phyloP scores from a whole-genome alignment of 441 rosid genomes.

The Kokia cookei region DNA sequence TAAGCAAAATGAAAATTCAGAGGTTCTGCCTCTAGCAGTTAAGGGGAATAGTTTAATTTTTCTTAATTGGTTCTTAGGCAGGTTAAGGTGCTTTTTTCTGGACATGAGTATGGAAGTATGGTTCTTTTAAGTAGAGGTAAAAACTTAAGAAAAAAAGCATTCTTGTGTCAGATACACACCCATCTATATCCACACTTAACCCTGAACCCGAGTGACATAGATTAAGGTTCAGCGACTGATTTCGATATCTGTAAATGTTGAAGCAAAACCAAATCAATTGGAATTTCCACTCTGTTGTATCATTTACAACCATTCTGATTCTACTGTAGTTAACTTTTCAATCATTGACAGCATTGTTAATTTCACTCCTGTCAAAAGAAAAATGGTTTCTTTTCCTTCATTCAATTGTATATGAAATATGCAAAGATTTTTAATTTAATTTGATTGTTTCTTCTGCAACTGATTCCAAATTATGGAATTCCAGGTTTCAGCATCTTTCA shows the following conservation, averaged over 20 bases:
- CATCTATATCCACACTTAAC: background rate
- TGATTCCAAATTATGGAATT: background rate
- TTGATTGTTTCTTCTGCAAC: background rate
- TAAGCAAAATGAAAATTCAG: too few relatives aligned
- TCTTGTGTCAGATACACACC: background rate
- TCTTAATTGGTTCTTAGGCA: background rate
- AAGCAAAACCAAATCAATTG: background rate
- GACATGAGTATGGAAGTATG: too few relatives aligned
- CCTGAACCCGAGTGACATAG: background rate
- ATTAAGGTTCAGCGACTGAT: background rate
- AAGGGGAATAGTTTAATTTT: background rate
- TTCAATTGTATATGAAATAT: background rate
- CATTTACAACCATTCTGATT: background rate
- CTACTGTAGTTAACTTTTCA: background rate
- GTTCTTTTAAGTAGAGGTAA: too few relatives aligned
- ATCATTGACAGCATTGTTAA: background rate
- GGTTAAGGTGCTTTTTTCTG: background rate
- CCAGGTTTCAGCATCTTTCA: constrained; percentile 26
- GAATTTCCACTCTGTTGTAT: background rate
- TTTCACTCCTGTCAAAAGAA: background rate
- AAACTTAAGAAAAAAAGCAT: too few relatives aligned
- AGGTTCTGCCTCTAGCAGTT: background rate
- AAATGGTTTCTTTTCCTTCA: background rate
- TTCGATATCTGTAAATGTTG: background rate
- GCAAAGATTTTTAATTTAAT: background rate